These are phyloP conservation scores for Saussurea involucrata DNA, from an alignment of 129 eudicot species.

Conservation along the genomic window DNA sequence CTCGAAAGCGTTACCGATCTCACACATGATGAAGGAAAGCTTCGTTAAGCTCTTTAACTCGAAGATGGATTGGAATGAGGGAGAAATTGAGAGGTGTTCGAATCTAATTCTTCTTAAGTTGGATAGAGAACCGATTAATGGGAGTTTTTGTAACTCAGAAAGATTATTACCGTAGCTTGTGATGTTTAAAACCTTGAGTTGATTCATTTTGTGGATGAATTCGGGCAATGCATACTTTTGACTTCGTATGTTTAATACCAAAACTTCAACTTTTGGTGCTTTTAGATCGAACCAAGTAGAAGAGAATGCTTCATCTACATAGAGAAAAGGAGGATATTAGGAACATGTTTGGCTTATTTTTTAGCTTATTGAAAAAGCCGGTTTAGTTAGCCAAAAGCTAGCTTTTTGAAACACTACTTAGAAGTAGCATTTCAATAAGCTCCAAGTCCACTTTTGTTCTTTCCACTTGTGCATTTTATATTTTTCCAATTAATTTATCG, in stretches of 20 bases:
- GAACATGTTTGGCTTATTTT: too few species aligned
- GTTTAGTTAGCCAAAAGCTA: too few species aligned
- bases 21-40: slow-evolving; percentile 40
- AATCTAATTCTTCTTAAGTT: slow-evolving; percentile 36
- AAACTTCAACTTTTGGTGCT: slow-evolving; percentile 36
- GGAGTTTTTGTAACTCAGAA: slow-evolving; percentile 19
- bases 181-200: slow-evolving; percentile 37
- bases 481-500: background rate
- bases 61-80: slow-evolving; percentile 7
- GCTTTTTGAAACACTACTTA: too few species aligned
- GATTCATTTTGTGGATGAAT: slow-evolving; percentile 22
- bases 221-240: slow-evolving; percentile 29
- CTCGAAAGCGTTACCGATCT: slow-evolving; percentile 27
- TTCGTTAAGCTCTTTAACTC: slow-evolving; percentile 32
- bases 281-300: slow-evolving; percentile 37
- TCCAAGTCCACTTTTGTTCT: too few species aligned
- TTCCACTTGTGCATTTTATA: too few species aligned
- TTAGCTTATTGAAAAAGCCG: too few species aligned
- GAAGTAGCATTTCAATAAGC: too few species aligned
- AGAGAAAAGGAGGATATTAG: background rate
- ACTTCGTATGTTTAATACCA: slow-evolving; percentile 37
- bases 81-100: slow-evolving; percentile 28
- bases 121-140: slow-evolving; percentile 7
- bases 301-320: slow-evolving; percentile 37
- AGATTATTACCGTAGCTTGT: slow-evolving; percentile 34